Percentiles rank a stretch among this genome's conserved stretches.
phyloP scores from a whole-genome alignment of 257 asterid species.

The Solanum verrucosum region DNA sequence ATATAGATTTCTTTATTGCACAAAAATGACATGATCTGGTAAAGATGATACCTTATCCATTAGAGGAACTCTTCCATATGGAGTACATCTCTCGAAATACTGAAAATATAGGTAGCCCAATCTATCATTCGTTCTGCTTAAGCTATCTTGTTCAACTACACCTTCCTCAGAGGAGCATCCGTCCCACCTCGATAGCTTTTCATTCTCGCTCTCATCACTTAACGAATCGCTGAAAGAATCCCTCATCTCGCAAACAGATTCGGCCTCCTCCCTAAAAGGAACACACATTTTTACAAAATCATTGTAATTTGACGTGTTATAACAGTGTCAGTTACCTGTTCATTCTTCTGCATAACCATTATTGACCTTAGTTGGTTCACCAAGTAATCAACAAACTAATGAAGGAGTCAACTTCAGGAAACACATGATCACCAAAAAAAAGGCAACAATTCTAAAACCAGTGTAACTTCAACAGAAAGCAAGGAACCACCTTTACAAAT shows the following conservation, averaged over 20 bases:
- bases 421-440: neutral
- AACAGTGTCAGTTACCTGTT: neutral
- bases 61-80: constrained; percentile 64
- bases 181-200: constrained; percentile 56
- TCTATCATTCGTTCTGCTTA: constrained; percentile 20
- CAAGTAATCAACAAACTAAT: neutral
- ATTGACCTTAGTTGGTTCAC: neutral
- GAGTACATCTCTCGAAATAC: constrained; percentile 57
- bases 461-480: neutral
- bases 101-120: constrained; percentile 46
- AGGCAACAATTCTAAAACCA: neutral
- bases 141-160: constrained; percentile 36
- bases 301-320: neutral
- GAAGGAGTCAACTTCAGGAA: neutral
- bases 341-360: neutral
- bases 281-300: neutral
- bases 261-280: constrained; percentile 30
- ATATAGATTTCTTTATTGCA: neutral
- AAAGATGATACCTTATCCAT: constrained; percentile 48
- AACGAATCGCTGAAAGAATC: constrained; percentile 62
- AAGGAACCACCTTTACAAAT: neutral
- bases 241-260: constrained; percentile 47
- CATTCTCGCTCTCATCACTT: constrained; percentile 69
- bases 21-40: neutral
- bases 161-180: constrained; percentile 62